phyloP scores from a whole-genome alignment of 495 filamentous ascomycete species.

The Xylaria scruposa region DNA sequence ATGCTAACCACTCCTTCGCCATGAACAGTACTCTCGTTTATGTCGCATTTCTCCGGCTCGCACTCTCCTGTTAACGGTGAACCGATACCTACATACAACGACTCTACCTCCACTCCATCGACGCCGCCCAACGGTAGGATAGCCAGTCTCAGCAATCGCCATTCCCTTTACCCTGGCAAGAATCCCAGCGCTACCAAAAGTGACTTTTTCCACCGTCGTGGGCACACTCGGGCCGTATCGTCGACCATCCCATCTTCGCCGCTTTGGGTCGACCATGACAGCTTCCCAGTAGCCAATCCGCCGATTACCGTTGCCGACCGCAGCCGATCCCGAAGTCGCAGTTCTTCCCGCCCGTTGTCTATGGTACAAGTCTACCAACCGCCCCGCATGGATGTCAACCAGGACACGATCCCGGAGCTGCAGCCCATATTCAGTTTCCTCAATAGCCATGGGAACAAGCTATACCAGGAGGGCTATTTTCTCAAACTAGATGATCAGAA shows the following conservation, averaged over 20 bases:
- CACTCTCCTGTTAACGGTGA: constrained; percentile 38
- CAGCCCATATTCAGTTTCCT: constrained; percentile 93
- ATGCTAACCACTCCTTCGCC: constrained; percentile 30
- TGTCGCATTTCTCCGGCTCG: constrained; percentile 60
- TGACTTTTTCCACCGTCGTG: constrained; percentile 40
- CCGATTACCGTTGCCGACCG: constrained; percentile 28
- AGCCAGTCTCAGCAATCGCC: constrained; percentile 5
- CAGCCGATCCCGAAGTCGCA: constrained; percentile 39
- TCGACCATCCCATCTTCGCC: constrained; percentile 42
- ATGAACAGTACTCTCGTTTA: constrained; percentile 63
- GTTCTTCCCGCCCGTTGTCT: constrained; percentile 60
- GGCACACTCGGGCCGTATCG: constrained; percentile 37
- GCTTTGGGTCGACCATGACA: constrained; percentile 45
- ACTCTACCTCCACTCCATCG: constrained; percentile 43
- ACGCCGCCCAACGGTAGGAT: constrained; percentile 36
- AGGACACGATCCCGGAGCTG: constrained; percentile 88
- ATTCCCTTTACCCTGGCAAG: constrained; percentile 25
- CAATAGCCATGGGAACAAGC: constrained; percentile 93
- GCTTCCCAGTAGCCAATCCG: constrained; percentile 34
- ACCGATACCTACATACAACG: constrained; percentile 42
- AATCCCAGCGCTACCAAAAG: constrained; percentile 39
- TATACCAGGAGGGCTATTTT: constrained; percentile 98
- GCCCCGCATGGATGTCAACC: constrained; percentile 80
- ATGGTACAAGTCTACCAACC: constrained; percentile 85
- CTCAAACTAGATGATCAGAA: constrained; percentile 94